phyloP scores from a whole-genome alignment of 2,329 filamentous ascomycete species.

The Ophiostoma montium region DNA sequence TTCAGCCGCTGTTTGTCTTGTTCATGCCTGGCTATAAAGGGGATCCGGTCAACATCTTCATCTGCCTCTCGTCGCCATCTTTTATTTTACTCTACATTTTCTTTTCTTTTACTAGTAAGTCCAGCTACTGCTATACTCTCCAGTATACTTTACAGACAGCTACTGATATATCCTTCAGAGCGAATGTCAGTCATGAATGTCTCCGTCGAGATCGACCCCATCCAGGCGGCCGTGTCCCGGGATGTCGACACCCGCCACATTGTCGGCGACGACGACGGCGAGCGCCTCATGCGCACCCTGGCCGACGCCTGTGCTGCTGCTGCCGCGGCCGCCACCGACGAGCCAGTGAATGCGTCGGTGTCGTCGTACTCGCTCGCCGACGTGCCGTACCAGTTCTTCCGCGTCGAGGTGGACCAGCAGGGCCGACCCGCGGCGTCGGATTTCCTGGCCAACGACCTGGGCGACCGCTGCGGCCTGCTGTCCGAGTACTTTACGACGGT shows the following conservation, averaged over 20 bases:
- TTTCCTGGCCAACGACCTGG: background rate
- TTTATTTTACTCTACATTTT: background rate
- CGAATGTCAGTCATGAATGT: background rate
- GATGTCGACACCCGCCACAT: constrained; percentile 4
- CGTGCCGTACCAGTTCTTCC: constrained; percentile 8
- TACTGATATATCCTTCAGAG: no score
- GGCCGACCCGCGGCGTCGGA: background rate
- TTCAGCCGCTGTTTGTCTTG: no score
- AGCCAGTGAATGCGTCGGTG: no score
- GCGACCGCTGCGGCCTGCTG: constrained; percentile 3
- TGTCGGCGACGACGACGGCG: constrained; percentile 6
- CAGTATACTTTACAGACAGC: no score
- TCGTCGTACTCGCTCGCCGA: constrained; percentile 9
- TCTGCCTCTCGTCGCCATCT: background rate
- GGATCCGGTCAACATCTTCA: background rate
- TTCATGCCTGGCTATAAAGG: background rate
- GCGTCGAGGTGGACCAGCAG: constrained; percentile 6
- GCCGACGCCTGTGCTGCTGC: background rate
- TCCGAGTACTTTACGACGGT: constrained; percentile 3
- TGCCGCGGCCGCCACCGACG: background rate
- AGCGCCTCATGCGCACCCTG: constrained; percentile 5
- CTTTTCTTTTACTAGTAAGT: no score
- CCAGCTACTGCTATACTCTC: no score
- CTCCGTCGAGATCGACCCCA: constrained; percentile 4
- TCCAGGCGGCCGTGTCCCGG: background rate